Conservation (phyloP, 768 basidiomycete species). For the Infundibulicybe gibba region DNA sequence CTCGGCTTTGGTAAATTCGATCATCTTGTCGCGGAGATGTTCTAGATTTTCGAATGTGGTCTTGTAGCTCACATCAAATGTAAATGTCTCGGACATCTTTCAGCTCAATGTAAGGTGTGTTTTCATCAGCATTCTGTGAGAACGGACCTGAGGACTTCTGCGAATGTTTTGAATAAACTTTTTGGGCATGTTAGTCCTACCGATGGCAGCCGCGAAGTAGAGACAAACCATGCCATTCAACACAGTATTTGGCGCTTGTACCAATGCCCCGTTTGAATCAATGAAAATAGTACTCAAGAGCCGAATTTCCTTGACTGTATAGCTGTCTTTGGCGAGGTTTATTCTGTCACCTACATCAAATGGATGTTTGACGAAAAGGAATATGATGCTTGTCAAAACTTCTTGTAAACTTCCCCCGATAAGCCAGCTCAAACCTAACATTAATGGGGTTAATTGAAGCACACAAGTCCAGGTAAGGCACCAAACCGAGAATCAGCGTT, state of each 20-base stretch:
- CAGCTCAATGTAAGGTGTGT: neutral
- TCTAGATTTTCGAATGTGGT: slow-evolving; percentile 85
- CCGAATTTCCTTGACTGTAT: slow-evolving; percentile 86
- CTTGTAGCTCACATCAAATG: slow-evolving; percentile 73
- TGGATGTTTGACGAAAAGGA: slow-evolving; percentile 85
- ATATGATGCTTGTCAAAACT: slow-evolving; percentile 82
- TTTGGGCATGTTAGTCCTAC: slow-evolving; percentile 2
- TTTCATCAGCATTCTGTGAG: neutral
- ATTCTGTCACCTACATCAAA: slow-evolving; percentile 83
- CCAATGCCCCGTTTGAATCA: slow-evolving; percentile 51
- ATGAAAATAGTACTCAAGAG: slow-evolving; percentile 76
- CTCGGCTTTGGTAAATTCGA: slow-evolving; percentile 68
- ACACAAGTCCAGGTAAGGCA: neutral
- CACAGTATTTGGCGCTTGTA: slow-evolving; percentile 71
- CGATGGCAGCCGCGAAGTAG: neutral
- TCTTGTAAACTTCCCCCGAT: slow-evolving; percentile 81
- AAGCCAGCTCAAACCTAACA: slow-evolving; percentile 74
- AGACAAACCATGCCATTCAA: slow-evolving; percentile 50
- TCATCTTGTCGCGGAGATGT: slow-evolving; percentile 71
- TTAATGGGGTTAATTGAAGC: slow-evolving; percentile 1
- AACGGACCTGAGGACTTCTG: slow-evolving; percentile 59
- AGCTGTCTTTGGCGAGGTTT: slow-evolving; percentile 44
- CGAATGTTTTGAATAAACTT: slow-evolving; percentile 73
- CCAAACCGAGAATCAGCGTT: slow-evolving; percentile 44
- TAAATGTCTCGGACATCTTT: slow-evolving; percentile 76